A percentile compares a stretch with the other conserved stretches of the same genome.
These are phyloP conservation scores for Aspergillus wentii DNA, from an alignment of 495 filamentous ascomycete species.

Conservation along the genomic window DNA sequence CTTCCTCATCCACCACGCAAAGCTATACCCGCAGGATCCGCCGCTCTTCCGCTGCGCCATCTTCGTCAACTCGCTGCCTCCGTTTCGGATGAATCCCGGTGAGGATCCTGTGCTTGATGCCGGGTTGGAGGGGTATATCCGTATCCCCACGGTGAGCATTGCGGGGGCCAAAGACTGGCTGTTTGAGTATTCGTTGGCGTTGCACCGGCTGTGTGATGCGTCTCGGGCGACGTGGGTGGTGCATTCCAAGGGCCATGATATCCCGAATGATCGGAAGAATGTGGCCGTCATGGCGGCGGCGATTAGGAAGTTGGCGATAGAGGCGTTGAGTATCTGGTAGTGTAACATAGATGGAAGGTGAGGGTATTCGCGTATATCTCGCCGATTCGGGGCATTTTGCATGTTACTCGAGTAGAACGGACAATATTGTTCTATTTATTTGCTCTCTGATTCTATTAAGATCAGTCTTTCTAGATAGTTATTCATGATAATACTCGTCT, in stretches of 20 bases:
- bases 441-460: too few relatives aligned
- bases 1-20: slow-evolving; percentile 27
- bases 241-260: slow-evolving; percentile 29
- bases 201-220: slow-evolving; percentile 22
- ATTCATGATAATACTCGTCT: too few relatives aligned
- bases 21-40: slow-evolving; percentile 15
- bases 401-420: not conserved
- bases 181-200: slow-evolving; percentile 22
- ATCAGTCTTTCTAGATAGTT: too few relatives aligned
- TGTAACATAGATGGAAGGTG: not conserved
- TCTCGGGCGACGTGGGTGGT: slow-evolving; percentile 16
- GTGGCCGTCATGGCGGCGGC: slow-evolving; percentile 19
- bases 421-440: too few relatives aligned
- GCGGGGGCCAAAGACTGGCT: slow-evolving; percentile 23
- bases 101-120: slow-evolving; percentile 16
- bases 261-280: slow-evolving; percentile 24
- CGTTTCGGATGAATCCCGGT: slow-evolving; percentile 24
- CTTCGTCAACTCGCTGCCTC: slow-evolving; percentile 29
- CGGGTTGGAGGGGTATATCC: slow-evolving; percentile 18
- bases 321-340: not conserved
- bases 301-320: slow-evolving; percentile 17
- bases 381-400: not conserved
- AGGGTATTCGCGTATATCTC: not conserved
- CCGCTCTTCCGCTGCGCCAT: slow-evolving; percentile 29
- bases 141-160: slow-evolving; percentile 24